phyloP scores from a whole-genome alignment of 2,329 filamentous ascomycete species.

The Alternaria burnsii region DNA sequence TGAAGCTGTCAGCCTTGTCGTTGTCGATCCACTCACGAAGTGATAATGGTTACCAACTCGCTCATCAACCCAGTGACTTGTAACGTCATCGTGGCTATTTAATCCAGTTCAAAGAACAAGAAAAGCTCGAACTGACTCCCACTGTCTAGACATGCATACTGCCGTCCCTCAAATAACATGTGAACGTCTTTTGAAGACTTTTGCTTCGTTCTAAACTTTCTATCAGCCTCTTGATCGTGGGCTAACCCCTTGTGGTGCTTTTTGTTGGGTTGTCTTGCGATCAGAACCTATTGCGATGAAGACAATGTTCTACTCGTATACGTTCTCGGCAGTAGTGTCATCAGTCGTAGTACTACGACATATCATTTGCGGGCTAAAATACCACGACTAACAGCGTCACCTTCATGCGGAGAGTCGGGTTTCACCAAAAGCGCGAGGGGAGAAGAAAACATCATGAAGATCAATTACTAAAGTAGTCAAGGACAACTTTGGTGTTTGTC shows the following conservation, averaged over 20 bases:
- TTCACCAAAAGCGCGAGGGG: background rate
- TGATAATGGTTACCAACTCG: background rate
- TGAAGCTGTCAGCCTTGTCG: conserved; percentile 9
- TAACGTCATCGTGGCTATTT: background rate
- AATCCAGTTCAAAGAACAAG: background rate
- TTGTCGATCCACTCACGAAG: background rate
- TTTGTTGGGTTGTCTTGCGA: too few species aligned
- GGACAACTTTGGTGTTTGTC: background rate
- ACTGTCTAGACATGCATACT: background rate
- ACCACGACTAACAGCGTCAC: too few species aligned
- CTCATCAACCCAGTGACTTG: background rate
- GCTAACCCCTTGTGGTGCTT: background rate
- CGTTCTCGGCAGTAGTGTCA: background rate
- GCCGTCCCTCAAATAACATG: background rate
- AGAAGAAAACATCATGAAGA: background rate
- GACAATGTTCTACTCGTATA: too few species aligned
- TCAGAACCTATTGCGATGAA: too few species aligned
- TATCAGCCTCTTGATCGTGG: background rate
- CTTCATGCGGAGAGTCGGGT: too few species aligned
- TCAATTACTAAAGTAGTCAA: background rate
- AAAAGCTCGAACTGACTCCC: background rate
- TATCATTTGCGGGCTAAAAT: too few species aligned
- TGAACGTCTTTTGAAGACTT: background rate
- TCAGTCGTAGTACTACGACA: too few species aligned
- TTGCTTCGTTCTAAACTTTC: background rate